Conservation (phyloP, 805 yeast species). For the Sugiyamaella qingdaonensis region DNA sequence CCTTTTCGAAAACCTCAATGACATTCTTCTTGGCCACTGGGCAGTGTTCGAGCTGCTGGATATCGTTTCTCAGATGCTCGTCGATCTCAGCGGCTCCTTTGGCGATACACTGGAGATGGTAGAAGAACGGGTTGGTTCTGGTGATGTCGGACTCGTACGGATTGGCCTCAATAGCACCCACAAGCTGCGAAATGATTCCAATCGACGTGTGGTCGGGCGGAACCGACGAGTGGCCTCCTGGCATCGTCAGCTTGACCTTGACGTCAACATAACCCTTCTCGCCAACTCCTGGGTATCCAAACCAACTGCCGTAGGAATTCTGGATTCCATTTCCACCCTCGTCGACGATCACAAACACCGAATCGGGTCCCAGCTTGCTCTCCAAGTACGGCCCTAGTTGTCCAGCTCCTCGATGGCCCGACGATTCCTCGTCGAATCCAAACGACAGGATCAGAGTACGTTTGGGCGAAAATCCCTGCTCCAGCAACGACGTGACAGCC, state of each 20-base stretch:
- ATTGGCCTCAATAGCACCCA: constrained; percentile 51
- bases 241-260: constrained; percentile 47
- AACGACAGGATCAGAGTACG: constrained; percentile 62
- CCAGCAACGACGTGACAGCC: constrained; percentile 53
- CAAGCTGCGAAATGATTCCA: constrained; percentile 63
- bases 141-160: constrained; percentile 49
- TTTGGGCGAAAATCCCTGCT: constrained; percentile 51
- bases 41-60: constrained; percentile 14
- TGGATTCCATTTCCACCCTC: constrained; percentile 53
- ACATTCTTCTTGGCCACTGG: constrained; percentile 18
- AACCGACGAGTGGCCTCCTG: constrained; percentile 78
- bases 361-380: constrained; percentile 55
- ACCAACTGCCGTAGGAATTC: constrained; percentile 41
- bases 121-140: constrained; percentile 55
- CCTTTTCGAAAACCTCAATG: constrained; percentile 1
- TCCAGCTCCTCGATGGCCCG: constrained; percentile 61
- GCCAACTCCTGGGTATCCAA: constrained; percentile 53
- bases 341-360: constrained; percentile 63
- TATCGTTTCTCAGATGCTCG: constrained; percentile 20
- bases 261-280: constrained; percentile 60
- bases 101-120: constrained; percentile 59
- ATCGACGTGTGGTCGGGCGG: constrained; percentile 81
- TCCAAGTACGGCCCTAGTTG: constrained; percentile 45
- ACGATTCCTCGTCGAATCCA: constrained; percentile 78
- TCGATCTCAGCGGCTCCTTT: constrained; percentile 40